Evolutionary conservation across 306 rosid genomes (phyloP).

Genomic region (Cyamopsis tetragonoloba): DNA sequence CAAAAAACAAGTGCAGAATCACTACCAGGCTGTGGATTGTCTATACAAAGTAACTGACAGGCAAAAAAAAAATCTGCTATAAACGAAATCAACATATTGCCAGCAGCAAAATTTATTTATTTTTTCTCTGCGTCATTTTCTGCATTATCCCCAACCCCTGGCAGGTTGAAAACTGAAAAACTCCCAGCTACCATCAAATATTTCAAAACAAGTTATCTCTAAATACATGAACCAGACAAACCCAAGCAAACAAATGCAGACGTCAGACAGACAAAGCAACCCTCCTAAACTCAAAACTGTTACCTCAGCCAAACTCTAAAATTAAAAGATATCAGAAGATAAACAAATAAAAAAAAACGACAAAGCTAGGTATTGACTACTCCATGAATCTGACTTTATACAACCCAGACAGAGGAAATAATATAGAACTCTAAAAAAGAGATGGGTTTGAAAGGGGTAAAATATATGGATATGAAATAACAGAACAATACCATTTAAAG

Average conservation of each 20-base stretch:
- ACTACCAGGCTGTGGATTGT: background rate
- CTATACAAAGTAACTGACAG: background rate
- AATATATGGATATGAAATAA: background rate
- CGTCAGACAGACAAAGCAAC: background rate
- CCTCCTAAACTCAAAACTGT: background rate
- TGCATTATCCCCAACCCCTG: background rate
- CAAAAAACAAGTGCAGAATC: constrained; percentile 24
- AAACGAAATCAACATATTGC: constrained; percentile 17
- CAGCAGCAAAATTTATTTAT: background rate
- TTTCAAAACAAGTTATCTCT: background rate
- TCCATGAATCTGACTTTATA: background rate
- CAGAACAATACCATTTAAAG: background rate
- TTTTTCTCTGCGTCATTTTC: background rate
- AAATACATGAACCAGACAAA: background rate
- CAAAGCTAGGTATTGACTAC: constrained; percentile 5
- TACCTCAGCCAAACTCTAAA: background rate
- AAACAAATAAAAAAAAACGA: background rate
- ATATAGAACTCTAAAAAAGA: background rate
- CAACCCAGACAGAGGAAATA: background rate
- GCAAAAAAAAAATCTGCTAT: background rate
- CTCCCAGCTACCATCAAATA: background rate
- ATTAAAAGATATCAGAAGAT: background rate
- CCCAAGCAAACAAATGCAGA: background rate
- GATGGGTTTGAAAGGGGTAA: background rate
- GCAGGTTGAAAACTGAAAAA: background rate